phyloP scores from a whole-genome alignment of 768 basidiomycete genomes.

The Sarcomyxa edulis region DNA sequence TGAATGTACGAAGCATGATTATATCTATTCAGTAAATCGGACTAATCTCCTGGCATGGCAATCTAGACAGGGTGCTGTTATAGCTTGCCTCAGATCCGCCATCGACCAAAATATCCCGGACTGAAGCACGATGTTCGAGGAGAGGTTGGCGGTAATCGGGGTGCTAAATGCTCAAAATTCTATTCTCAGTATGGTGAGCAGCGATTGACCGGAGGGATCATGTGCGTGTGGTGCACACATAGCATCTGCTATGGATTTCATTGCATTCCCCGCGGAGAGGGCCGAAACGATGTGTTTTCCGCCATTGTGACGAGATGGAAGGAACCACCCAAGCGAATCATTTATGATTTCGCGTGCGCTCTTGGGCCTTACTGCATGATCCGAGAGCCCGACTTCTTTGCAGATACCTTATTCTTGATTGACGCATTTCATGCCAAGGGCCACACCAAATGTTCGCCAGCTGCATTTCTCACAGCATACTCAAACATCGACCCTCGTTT shows the following conservation, averaged over 20 bases:
- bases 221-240: constrained; percentile 27
- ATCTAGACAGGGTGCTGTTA: constrained; percentile 24
- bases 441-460: constrained; percentile 22
- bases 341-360: constrained; percentile 24
- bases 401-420: constrained; percentile 21
- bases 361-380: constrained; percentile 27
- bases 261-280: constrained; percentile 28
- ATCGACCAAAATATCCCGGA: constrained; percentile 20
- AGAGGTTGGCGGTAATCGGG: constrained; percentile 7
- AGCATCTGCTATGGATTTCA: constrained; percentile 28
- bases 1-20: constrained; percentile 9
- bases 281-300: constrained; percentile 33
- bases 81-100: constrained; percentile 21
- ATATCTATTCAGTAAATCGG: no score
- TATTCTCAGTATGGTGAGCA: constrained; percentile 21
- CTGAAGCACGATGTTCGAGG: constrained; percentile 16
- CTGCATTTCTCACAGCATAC: constrained; percentile 21
- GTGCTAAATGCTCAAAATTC: constrained; percentile 20
- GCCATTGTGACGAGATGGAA: constrained; percentile 28
- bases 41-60: not conserved
- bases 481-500: constrained; percentile 17
- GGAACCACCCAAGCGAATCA: constrained; percentile 18
- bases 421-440: constrained; percentile 23
- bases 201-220: constrained; percentile 22
- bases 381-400: constrained; percentile 21